Evolutionary conservation across 768 basidiomycete species (phyloP).

Genomic region (Kwoniella dejecticola): DNA sequence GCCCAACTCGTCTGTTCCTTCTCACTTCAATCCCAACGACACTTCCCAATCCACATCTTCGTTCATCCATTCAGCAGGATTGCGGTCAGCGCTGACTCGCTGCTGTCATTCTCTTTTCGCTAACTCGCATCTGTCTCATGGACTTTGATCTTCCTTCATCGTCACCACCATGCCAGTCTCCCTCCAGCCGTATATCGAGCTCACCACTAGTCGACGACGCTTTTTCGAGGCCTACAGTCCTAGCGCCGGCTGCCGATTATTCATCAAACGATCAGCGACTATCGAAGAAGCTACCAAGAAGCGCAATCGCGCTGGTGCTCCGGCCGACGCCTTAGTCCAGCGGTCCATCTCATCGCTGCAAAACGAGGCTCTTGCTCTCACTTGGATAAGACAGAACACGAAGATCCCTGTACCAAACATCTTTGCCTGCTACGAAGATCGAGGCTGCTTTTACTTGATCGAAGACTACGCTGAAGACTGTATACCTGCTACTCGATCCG

Average conservation of each 20-base stretch:
- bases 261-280: constrained; percentile 8
- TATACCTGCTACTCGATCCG: too few species aligned
- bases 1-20: too few species aligned
- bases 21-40: too few species aligned
- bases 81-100: too few species aligned
- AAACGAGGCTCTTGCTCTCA: not conserved
- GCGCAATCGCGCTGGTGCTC: constrained; percentile 2
- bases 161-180: too few species aligned
- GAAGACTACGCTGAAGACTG: not conserved
- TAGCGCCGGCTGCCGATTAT: not conserved
- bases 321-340: not conserved
- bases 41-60: too few species aligned
- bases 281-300: not conserved
- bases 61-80: too few species aligned
- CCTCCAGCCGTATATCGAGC: not conserved
- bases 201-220: not conserved
- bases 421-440: not conserved
- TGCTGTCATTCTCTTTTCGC: too few species aligned
- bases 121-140: too few species aligned
- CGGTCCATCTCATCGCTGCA: not conserved
- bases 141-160: too few species aligned
- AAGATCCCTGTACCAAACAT: not conserved
- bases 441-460: not conserved
- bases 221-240: constrained; percentile 1
- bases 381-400: not conserved